phyloP scores from a whole-genome alignment of 1,284 basidiomycete genomes.

The Erythrobasidium hasegawianum region DNA sequence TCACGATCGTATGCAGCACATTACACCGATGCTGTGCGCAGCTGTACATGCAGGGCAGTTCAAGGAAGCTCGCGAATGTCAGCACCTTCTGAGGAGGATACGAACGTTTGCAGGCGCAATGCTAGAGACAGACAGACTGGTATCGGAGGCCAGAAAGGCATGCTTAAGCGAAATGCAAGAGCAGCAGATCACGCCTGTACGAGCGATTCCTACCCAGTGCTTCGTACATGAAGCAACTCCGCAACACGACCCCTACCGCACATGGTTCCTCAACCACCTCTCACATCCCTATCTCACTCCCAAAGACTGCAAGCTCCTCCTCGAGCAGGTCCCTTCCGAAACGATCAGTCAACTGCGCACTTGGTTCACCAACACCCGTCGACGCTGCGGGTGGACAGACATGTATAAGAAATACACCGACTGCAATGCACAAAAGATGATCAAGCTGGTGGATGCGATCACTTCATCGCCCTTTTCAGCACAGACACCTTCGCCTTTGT shows the following conservation, averaged over 20 bases:
- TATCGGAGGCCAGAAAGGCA: too few species aligned
- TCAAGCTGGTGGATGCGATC: conserved; percentile 23
- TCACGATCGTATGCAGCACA: too few species aligned
- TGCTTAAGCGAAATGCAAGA: too few species aligned
- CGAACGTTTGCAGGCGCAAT: too few species aligned
- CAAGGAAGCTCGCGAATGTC: too few species aligned
- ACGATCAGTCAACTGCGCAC: conserved; percentile 34
- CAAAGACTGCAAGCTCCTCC: conserved; percentile 14
- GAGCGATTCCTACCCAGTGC: too few species aligned
- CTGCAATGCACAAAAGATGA: conserved; percentile 17
- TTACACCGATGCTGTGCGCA: too few species aligned
- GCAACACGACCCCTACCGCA: neutral
- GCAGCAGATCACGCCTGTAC: too few species aligned
- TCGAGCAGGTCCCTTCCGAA: conserved; percentile 28
- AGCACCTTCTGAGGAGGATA: too few species aligned
- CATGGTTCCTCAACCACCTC: conserved; percentile 40
- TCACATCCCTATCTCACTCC: conserved; percentile 38
- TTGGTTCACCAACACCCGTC: conserved; percentile 43
- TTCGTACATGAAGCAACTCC: too few species aligned
- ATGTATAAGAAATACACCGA: conserved; percentile 33
- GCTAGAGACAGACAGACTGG: too few species aligned
- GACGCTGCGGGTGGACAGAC: conserved; percentile 40
- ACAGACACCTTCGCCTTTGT: neutral
- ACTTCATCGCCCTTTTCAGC: conserved; percentile 3
- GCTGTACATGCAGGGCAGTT: too few species aligned